Evolutionary conservation across 768 basidiomycete species (phyloP).

Genomic region (Lactarius pseudohatsudake): DNA sequence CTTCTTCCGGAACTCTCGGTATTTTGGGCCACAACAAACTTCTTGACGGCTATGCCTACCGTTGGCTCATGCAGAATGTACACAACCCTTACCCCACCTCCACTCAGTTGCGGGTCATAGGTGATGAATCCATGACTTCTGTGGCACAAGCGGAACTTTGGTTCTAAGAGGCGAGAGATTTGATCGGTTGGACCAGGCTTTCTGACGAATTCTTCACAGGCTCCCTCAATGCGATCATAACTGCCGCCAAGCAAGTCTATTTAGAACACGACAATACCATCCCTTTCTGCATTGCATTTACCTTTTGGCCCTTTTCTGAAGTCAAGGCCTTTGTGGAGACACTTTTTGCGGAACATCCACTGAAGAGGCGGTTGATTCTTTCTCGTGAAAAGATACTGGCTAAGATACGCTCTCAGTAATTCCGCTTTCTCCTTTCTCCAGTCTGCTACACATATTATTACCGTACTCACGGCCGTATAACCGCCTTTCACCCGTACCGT

Average conservation of each 20-base stretch:
- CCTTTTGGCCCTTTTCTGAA: slow-evolving; percentile 33
- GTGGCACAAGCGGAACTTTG: slow-evolving; percentile 21
- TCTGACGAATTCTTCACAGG: slow-evolving; percentile 29
- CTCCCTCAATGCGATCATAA: slow-evolving; percentile 31
- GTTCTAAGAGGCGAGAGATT: slow-evolving; percentile 30
- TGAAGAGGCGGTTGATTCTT: too few species aligned
- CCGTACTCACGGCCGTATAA: too few species aligned
- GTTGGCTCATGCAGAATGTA: slow-evolving; percentile 35
- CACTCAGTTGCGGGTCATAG: slow-evolving; percentile 20
- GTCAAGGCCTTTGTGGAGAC: slow-evolving; percentile 35
- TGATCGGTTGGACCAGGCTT: slow-evolving; percentile 30
- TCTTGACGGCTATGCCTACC: slow-evolving; percentile 9
- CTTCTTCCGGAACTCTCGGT: background rate
- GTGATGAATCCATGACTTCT: slow-evolving; percentile 12
- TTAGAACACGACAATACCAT: slow-evolving; percentile 27
- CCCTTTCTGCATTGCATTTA: slow-evolving; percentile 21
- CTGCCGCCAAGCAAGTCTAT: slow-evolving; percentile 35
- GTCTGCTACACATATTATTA: too few species aligned
- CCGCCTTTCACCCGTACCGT: too few species aligned
- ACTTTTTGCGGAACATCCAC: slow-evolving; percentile 35
- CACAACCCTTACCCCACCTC: slow-evolving; percentile 53
- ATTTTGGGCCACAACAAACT: slow-evolving; percentile 7
- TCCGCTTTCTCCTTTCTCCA: too few species aligned
- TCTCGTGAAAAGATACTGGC: too few species aligned
- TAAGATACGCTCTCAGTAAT: too few species aligned